A percentile compares a stretch with the other conserved stretches of the same genome.
These are phyloP conservation scores for Punctularia strigosozonata DNA, from an alignment of 768 basidiomycete species.

Conservation along the genomic window DNA sequence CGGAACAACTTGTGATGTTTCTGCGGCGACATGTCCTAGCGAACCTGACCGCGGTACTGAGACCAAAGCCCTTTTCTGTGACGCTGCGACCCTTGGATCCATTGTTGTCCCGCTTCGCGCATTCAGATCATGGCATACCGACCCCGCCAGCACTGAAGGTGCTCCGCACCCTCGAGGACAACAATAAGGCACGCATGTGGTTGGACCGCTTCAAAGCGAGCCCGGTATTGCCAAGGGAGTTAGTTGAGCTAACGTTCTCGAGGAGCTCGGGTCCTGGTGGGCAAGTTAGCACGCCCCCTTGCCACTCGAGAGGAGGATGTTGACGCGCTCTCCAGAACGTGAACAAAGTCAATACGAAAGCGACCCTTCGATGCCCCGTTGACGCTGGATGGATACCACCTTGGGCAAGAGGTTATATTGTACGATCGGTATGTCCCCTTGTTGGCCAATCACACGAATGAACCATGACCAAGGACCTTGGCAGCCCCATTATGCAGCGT, in stretches of 20 bases:
- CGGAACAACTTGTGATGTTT: too few relatives aligned
- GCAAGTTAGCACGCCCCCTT: constrained; percentile 35
- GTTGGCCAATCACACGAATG: neutral
- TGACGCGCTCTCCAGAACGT: constrained; percentile 46
- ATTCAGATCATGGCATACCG: too few relatives aligned
- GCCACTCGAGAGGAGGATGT: neutral
- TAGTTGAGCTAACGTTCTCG: constrained; percentile 57
- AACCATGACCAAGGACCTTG: neutral
- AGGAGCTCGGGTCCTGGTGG: constrained; percentile 81
- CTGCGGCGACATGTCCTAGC: too few relatives aligned
- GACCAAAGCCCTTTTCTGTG: too few relatives aligned
- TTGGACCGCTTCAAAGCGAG: constrained; percentile 31
- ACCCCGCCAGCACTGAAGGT: constrained; percentile 28
- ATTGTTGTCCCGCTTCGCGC: neutral
- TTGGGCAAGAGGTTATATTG: constrained; percentile 45
- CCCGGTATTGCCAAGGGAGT: constrained; percentile 34
- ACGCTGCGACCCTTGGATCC: neutral
- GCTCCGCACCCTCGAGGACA: constrained; percentile 29
- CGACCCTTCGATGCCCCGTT: constrained; percentile 47
- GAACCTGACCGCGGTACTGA: too few relatives aligned
- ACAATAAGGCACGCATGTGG: constrained; percentile 42
- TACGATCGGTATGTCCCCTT: constrained; percentile 31
- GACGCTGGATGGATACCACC: constrained; percentile 54
- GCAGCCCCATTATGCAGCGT: constrained; percentile 58
- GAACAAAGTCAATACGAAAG: constrained; percentile 85